Percentiles rank a stretch among this genome's conserved stretches.
Conservation (phyloP, 2,329 filamentous ascomycete species). For the Fusarium nygamai region DNA sequence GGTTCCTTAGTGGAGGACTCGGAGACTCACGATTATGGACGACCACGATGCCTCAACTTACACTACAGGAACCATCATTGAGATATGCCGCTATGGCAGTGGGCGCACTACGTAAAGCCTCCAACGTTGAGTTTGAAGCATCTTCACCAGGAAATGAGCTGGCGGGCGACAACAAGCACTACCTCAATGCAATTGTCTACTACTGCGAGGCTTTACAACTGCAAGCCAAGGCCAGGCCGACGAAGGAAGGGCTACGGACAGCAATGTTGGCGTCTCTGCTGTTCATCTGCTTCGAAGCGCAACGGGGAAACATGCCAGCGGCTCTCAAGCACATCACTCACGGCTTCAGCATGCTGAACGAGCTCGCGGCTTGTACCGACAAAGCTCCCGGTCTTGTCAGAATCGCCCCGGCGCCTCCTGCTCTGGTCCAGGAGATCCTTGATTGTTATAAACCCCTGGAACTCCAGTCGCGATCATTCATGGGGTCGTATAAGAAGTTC, state of each 20-base stretch:
- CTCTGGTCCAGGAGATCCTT: slow-evolving; percentile 51
- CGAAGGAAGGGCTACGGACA: slow-evolving; percentile 50
- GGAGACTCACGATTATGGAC: slow-evolving; percentile 51
- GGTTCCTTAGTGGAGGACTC: slow-evolving; percentile 50
- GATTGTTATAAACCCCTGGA: slow-evolving; percentile 53
- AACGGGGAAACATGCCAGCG: slow-evolving; percentile 52
- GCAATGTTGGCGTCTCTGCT: slow-evolving; percentile 53
- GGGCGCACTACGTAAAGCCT: slow-evolving; percentile 51
- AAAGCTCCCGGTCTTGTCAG: slow-evolving; percentile 50
- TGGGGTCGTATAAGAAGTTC: slow-evolving; percentile 51
- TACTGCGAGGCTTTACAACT: slow-evolving; percentile 55
- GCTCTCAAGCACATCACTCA: slow-evolving; percentile 54
- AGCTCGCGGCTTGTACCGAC: slow-evolving; percentile 49
- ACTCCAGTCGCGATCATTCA: slow-evolving; percentile 52
- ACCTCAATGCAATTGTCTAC: slow-evolving; percentile 53
- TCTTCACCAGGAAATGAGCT: slow-evolving; percentile 32
- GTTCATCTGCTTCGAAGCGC: slow-evolving; percentile 55
- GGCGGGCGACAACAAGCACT: slow-evolving; percentile 48
- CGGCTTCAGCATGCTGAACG: slow-evolving; percentile 54
- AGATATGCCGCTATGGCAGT: slow-evolving; percentile 54
- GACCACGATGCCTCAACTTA: slow-evolving; percentile 53
- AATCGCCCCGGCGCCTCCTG: slow-evolving; percentile 50
- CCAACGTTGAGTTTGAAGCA: slow-evolving; percentile 35
- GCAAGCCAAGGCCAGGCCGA: slow-evolving; percentile 50
- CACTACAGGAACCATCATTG: slow-evolving; percentile 50